Evolutionary conservation across 1,284 basidiomycete genomes (phyloP).

Genomic region (Rhizopogon parksii): DNA sequence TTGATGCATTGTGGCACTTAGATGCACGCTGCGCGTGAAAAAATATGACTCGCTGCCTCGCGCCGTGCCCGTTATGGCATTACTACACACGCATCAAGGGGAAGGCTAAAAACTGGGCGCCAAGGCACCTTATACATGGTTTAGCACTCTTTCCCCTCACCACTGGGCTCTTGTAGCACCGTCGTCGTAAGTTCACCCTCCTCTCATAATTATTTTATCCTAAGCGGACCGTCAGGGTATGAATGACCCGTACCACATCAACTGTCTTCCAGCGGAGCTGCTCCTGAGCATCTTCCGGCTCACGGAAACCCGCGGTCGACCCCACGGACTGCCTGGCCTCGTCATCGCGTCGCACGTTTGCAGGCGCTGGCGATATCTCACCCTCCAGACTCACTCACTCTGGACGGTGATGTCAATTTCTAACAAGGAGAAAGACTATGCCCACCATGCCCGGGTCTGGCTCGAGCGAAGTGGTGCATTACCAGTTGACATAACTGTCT

Average conservation of each 20-base stretch:
- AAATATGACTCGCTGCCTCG: neutral
- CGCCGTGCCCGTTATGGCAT: slow-evolving; percentile 1
- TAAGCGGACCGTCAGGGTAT: neutral
- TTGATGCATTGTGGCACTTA: too few relatives aligned
- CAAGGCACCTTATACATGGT: neutral
- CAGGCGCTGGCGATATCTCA: slow-evolving; percentile 1
- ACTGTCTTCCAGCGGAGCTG: neutral
- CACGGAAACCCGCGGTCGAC: neutral
- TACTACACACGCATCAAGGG: neutral
- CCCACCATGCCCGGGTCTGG: neutral
- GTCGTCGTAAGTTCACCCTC: neutral
- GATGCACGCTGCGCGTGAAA: too few relatives aligned
- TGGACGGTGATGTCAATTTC: neutral
- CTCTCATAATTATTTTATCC: too few relatives aligned
- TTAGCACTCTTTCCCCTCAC: neutral
- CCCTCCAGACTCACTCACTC: neutral
- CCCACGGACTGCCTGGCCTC: neutral
- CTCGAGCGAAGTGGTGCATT: neutral
- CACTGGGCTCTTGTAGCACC: neutral
- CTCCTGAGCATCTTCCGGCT: neutral
- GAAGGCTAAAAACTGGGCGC: neutral
- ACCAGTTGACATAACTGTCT: neutral
- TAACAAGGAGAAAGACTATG: neutral
- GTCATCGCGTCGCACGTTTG: neutral
- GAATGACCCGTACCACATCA: neutral